phyloP scores from a whole-genome alignment of 2,329 filamentous ascomycete species.

The Coniochaeta ligniaria region DNA sequence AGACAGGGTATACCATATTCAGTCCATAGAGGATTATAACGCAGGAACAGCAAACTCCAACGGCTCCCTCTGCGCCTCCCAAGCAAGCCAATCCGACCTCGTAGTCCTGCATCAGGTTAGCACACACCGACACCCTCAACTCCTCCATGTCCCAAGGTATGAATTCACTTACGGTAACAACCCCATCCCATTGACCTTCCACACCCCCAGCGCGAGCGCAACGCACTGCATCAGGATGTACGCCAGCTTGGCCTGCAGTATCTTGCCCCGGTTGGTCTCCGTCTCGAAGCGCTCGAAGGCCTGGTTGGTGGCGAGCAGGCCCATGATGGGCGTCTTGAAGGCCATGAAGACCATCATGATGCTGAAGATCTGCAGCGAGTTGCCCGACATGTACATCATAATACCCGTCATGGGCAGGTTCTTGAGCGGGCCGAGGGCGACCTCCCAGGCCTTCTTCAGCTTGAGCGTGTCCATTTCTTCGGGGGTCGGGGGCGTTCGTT shows the following conservation, averaged over 20 bases:
- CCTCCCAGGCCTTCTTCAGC: slow-evolving; percentile 98
- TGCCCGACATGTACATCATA: slow-evolving; percentile 99
- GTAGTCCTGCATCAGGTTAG: slow-evolving; percentile 61
- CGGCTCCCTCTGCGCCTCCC: slow-evolving; percentile 71
- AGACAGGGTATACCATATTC: not conserved
- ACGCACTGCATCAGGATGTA: slow-evolving; percentile 84
- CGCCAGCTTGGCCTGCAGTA: slow-evolving; percentile 77
- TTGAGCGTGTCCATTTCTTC: slow-evolving; percentile 94
- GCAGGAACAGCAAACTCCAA: slow-evolving; percentile 60
- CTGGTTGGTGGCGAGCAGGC: slow-evolving; percentile 72
- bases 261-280: slow-evolving; percentile 62
- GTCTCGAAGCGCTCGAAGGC: slow-evolving; percentile 92
- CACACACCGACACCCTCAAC: not conserved
- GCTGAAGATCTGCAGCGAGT: slow-evolving; percentile 95
- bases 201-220: slow-evolving; percentile 78
- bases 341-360: slow-evolving; percentile 99
- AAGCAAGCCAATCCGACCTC: slow-evolving; percentile 93
- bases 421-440: slow-evolving; percentile 89
- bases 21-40: slow-evolving; percentile 26
- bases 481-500: slow-evolving; percentile 60
- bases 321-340: slow-evolving; percentile 92
- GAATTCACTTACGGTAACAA: slow-evolving; percentile 76
- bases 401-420: slow-evolving; percentile 95
- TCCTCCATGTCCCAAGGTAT: not conserved
- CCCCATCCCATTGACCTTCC: slow-evolving; percentile 97